A percentile compares a stretch with the other conserved stretches of the same genome.
phyloP scores from a whole-genome alignment of 441 rosid species.

The Euphorbia celastroides region DNA sequence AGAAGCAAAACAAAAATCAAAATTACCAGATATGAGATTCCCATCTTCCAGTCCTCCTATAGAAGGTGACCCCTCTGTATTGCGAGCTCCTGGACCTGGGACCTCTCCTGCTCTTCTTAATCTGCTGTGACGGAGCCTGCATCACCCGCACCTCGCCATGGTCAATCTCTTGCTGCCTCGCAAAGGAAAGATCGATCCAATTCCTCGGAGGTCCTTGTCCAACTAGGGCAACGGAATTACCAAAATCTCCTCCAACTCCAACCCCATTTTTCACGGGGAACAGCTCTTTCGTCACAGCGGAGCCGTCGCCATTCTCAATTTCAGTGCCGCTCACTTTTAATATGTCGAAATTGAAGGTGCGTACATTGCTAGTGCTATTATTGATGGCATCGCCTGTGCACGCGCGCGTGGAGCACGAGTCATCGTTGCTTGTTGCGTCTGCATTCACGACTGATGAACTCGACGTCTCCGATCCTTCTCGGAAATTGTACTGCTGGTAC shows the following conservation, averaged over 20 bases:
- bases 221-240: conserved; percentile 18
- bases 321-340: conserved; percentile 34
- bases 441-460: conserved; percentile 83
- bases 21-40: conserved; percentile 89
- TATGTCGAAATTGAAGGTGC: conserved; percentile 59
- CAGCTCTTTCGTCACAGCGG: conserved; percentile 47
- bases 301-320: conserved; percentile 18
- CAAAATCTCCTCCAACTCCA: conserved; percentile 23
- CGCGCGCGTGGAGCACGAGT: conserved; percentile 65
- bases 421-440: conserved; percentile 53
- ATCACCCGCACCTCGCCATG: conserved; percentile 37
- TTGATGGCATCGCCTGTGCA: conserved; percentile 12
- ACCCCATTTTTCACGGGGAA: conserved; percentile 45
- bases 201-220: conserved; percentile 34
- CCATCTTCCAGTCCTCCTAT: conserved; percentile 91
- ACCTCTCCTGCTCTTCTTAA: conserved; percentile 84
- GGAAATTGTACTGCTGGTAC: conserved; percentile 7
- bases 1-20: background rate
- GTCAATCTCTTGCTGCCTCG: conserved; percentile 25
- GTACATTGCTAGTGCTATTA: conserved; percentile 11
- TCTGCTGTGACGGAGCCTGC: conserved; percentile 39
- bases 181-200: conserved; percentile 53
- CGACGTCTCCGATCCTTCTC: conserved; percentile 66
- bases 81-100: conserved; percentile 97
- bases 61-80: conserved; percentile 93